phyloP scores from a whole-genome alignment of 169 alveolate species.

The Cryptosporidium bovis region DNA sequence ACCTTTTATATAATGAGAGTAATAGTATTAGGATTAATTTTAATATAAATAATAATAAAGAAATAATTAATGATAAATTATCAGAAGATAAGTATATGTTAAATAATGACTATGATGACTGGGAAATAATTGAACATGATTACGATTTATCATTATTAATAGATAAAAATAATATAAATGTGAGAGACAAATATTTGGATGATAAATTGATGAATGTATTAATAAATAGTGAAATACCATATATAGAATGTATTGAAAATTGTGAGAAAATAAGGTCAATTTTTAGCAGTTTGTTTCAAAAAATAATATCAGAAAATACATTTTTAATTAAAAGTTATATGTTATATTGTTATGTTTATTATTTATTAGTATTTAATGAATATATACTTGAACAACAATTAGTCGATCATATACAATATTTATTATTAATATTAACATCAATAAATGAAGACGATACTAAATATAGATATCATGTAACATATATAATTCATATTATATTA shows the following conservation, averaged over 20 bases:
- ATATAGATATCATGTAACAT: slow-evolving; percentile 12
- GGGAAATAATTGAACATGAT: slow-evolving; percentile 14
- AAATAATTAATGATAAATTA: background rate
- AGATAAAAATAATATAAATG: background rate
- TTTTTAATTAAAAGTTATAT: slow-evolving; percentile 27
- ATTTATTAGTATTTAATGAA: slow-evolving; percentile 29
- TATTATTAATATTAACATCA: background rate
- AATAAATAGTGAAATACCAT: slow-evolving; percentile 16
- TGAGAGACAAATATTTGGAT: slow-evolving; percentile 3
- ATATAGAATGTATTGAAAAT: slow-evolving; percentile 62
- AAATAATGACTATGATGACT: slow-evolving; percentile 13
- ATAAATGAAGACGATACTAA: background rate
- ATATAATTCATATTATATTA: slow-evolving; percentile 34
- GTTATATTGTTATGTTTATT: slow-evolving; percentile 45
- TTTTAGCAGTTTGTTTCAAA: slow-evolving; percentile 35
- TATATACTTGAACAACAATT: slow-evolving; percentile 36
- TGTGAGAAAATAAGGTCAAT: slow-evolving; percentile 24
- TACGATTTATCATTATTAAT: background rate
- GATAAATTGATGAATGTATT: slow-evolving; percentile 19
- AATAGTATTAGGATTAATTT: background rate
- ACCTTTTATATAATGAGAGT: background rate
- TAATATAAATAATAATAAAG: background rate
- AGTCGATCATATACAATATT: slow-evolving; percentile 29
- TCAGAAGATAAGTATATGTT: background rate
- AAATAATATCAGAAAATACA: slow-evolving; percentile 26